phyloP scores from a whole-genome alignment of 2,329 filamentous ascomycete genomes.

The Cryphonectria naterciae region DNA sequence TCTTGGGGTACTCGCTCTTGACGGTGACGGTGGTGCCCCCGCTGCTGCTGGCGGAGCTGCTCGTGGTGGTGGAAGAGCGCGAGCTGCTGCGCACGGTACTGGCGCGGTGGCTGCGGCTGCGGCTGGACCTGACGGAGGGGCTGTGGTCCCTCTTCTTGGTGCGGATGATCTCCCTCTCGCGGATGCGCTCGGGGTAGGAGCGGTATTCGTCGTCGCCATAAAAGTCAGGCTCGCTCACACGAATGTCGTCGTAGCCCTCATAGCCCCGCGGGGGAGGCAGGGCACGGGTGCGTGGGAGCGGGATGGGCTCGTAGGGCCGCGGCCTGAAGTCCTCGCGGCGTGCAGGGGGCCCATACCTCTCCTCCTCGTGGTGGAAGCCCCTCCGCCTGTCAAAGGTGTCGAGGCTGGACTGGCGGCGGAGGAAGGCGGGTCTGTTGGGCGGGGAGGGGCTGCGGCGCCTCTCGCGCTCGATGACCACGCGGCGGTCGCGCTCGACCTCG shows the following conservation, averaged over 20 bases:
- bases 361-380: conserved; percentile 54
- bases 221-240: conserved; percentile 67
- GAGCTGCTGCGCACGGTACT: conserved; percentile 45
- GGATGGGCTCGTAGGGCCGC: conserved; percentile 63
- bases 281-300: conserved; percentile 66
- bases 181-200: conserved; percentile 60
- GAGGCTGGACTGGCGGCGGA: conserved; percentile 84
- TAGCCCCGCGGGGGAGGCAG: conserved; percentile 63
- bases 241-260: conserved; percentile 67
- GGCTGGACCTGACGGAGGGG: conserved; percentile 45
- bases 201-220: conserved; percentile 76
- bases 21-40: conserved; percentile 52
- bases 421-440: conserved; percentile 64
- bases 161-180: conserved; percentile 64
- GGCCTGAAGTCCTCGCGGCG: conserved; percentile 51
- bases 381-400: conserved; percentile 83
- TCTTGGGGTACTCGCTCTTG: conserved; percentile 73
- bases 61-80: conserved; percentile 49
- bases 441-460: conserved; percentile 53
- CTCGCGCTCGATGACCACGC: conserved; percentile 61
- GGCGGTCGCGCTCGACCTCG: conserved; percentile 58
- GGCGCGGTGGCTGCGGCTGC: conserved; percentile 40
- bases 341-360: conserved; percentile 66
- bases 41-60: conserved; percentile 51
- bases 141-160: conserved; percentile 50